Evolutionary conservation across 108 stramenopile genomes (phyloP).

Genomic region (Nitzschia sp.): DNA sequence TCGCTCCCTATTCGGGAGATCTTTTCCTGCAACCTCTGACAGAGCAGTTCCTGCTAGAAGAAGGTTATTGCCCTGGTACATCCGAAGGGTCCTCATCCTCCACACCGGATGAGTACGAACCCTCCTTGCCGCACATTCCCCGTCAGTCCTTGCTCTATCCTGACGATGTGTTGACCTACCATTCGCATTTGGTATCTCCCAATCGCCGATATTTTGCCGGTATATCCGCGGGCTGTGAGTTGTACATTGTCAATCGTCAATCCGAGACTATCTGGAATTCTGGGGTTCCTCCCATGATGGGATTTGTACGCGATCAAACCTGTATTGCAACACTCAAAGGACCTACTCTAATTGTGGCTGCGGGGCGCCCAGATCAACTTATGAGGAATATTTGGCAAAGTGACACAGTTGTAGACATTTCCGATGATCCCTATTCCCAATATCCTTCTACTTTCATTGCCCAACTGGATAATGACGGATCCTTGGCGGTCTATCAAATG

Average conservation of each 20-base stretch:
- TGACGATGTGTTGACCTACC: conserved; percentile 37
- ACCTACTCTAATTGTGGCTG: conserved; percentile 34
- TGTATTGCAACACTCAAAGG: conserved; percentile 58
- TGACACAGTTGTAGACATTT: conserved; percentile 19
- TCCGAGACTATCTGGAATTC: no score
- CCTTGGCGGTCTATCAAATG: conserved; percentile 62
- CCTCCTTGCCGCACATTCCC: background rate
- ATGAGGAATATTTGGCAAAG: conserved; percentile 59
- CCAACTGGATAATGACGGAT: conserved; percentile 74
- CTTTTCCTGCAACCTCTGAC: conserved; percentile 55
- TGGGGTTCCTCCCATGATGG: no score
- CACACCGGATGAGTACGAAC: background rate
- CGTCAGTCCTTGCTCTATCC: conserved; percentile 26
- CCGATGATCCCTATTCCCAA: background rate
- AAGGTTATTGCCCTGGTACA: conserved; percentile 42
- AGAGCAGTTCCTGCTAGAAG: conserved; percentile 60
- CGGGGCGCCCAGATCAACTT: conserved; percentile 31
- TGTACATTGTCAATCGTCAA: conserved; percentile 38
- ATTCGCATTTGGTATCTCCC: conserved; percentile 50
- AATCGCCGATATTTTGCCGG: conserved; percentile 63
- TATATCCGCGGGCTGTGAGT: conserved; percentile 59
- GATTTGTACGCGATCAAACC: background rate
- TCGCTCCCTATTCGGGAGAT: conserved; percentile 44
- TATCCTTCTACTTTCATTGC: conserved; percentile 56
- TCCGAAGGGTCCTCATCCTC: background rate